Conservation (phyloP, 306 rosid genomes). For the Abrus pulchellus region DNA sequence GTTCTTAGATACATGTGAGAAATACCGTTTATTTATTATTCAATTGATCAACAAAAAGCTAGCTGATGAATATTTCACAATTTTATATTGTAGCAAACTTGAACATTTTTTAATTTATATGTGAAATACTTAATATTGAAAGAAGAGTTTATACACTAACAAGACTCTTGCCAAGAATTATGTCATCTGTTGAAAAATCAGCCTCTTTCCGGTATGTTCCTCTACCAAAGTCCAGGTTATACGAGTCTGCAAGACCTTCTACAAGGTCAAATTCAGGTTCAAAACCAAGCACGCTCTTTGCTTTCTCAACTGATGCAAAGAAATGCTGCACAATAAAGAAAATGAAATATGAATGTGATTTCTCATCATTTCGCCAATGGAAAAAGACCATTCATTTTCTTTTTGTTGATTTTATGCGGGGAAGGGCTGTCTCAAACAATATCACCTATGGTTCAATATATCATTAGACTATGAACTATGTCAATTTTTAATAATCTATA, state of each 20-base stretch:
- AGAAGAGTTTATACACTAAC: conserved; percentile 52
- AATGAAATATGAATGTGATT: neutral
- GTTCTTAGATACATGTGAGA: too few species aligned
- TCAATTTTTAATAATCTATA: neutral
- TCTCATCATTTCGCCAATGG: neutral
- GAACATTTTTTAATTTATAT: neutral
- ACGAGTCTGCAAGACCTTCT: conserved; percentile 91
- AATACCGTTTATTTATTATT: neutral
- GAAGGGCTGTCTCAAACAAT: conserved; percentile 4
- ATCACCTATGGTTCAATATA: neutral
- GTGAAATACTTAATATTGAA: conserved; percentile 27
- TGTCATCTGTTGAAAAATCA: conserved; percentile 93
- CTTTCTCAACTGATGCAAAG: conserved; percentile 91
- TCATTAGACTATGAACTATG: conserved; percentile 7
- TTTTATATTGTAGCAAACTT: conserved; percentile 21
- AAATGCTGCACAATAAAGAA: conserved; percentile 73
- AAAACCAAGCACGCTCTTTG: conserved; percentile 84
- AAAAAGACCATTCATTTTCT: conserved; percentile 3
- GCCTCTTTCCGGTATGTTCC: conserved; percentile 92
- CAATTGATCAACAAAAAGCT: conserved; percentile 2
- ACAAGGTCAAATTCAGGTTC: conserved; percentile 81
- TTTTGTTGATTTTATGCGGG: conserved; percentile 3
- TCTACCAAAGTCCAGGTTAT: conserved; percentile 88
- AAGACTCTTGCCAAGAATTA: conserved; percentile 87
- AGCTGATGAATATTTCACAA: conserved; percentile 25